Evolutionary conservation across 176 grass and related monocot genomes (phyloP).

Genomic region (Aegilops tauschii): DNA sequence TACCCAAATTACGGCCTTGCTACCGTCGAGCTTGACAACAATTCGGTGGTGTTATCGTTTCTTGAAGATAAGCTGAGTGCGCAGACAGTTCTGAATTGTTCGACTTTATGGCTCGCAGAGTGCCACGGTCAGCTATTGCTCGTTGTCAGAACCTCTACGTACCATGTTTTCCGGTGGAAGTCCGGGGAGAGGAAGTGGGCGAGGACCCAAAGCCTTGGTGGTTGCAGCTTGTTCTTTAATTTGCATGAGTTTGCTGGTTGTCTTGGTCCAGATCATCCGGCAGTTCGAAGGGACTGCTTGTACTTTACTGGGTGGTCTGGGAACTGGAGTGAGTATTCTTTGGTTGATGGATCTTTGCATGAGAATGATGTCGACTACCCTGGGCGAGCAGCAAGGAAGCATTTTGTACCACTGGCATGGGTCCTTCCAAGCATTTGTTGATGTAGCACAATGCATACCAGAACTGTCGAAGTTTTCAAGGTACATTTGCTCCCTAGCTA

Average conservation of each 20-base stretch:
- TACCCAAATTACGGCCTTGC: constrained; percentile 21
- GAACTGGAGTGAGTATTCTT: neutral
- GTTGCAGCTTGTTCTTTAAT: constrained; percentile 5
- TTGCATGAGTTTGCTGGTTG: neutral
- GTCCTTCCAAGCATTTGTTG: neutral
- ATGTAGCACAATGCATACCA: neutral
- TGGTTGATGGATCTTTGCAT: neutral
- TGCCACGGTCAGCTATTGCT: neutral
- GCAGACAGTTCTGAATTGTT: neutral
- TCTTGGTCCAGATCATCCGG: neutral
- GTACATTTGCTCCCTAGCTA: neutral
- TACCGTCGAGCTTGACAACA: constrained; percentile 8
- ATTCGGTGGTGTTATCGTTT: constrained; percentile 3
- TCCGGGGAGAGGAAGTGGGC: neutral
- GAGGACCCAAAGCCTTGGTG: neutral
- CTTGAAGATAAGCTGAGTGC: constrained; percentile 1
- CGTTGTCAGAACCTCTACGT: neutral
- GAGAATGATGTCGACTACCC: neutral
- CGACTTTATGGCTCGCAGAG: constrained; percentile 35
- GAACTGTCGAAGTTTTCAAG: neutral
- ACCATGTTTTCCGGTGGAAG: neutral
- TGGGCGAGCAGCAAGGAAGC: neutral
- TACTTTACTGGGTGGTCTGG: neutral
- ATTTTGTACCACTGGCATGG: neutral
- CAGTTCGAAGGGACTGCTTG: neutral